A percentile compares a stretch with the other conserved stretches of the same genome.
Conservation (phyloP, 2,329 filamentous ascomycete species). For the Didymella lethalis region DNA sequence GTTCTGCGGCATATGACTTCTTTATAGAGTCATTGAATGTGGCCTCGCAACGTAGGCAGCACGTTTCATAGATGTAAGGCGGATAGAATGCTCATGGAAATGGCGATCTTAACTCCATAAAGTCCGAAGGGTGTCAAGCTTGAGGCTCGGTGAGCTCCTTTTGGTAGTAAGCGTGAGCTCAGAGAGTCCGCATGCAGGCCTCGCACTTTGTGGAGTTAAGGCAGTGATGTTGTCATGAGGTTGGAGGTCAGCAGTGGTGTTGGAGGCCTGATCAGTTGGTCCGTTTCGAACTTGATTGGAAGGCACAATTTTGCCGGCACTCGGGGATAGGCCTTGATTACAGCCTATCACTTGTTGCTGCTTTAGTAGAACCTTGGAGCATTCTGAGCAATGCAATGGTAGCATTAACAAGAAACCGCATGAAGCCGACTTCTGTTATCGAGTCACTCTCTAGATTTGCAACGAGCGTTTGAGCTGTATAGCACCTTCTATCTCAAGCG, state of each 20-base stretch:
- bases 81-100: neutral
- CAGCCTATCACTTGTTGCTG: too few relatives aligned
- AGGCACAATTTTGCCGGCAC: neutral
- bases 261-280: neutral
- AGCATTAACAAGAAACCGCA: neutral
- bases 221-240: neutral
- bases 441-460: neutral
- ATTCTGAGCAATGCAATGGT: neutral
- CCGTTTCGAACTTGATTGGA: neutral
- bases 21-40: neutral
- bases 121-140: neutral
- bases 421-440: neutral
- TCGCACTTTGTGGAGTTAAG: slow-evolving; percentile 3
- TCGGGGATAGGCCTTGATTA: neutral
- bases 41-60: neutral
- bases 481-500: neutral
- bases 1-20: neutral
- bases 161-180: neutral
- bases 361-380: neutral
- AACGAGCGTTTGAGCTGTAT: neutral
- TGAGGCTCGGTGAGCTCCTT: slow-evolving; percentile 10
- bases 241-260: too few relatives aligned
- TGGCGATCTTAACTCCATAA: neutral
- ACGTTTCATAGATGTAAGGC: neutral
- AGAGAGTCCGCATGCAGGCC: neutral